phyloP scores from a whole-genome alignment of 2,329 filamentous ascomycete species.

The Fusarium gaditjirri region DNA sequence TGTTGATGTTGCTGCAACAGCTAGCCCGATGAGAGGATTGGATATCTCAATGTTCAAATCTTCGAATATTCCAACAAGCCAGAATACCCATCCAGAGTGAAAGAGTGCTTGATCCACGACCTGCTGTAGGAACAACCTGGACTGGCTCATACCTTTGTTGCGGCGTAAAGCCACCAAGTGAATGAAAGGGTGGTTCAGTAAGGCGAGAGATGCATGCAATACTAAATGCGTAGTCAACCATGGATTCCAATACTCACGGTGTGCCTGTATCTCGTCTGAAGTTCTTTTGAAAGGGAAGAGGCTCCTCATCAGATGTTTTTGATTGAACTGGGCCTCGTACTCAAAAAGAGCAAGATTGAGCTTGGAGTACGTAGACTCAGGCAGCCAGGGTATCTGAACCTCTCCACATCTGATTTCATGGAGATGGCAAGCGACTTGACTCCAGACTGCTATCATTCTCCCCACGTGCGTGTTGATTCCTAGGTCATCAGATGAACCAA shows the following conservation, averaged over 20 bases:
- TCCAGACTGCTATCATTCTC: background rate
- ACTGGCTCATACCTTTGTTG: background rate
- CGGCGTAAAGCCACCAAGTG: slow-evolving; percentile 8
- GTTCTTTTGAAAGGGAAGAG: slow-evolving; percentile 4
- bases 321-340: slow-evolving; percentile 14
- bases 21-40: background rate
- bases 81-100: slow-evolving; percentile 18
- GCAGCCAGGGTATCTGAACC: slow-evolving; percentile 5
- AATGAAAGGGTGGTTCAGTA: slow-evolving; percentile 8
- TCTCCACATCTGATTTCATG: slow-evolving; percentile 1
- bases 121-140: slow-evolving; percentile 6
- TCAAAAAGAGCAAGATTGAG: slow-evolving; percentile 11
- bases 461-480: slow-evolving; percentile 5
- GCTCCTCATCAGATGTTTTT: slow-evolving; percentile 13
- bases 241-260: slow-evolving; percentile 7
- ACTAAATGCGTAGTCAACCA: slow-evolving; percentile 13
- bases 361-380: slow-evolving; percentile 8
- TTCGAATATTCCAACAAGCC: slow-evolving; percentile 16
- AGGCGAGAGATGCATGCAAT: slow-evolving; percentile 10
- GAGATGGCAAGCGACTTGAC: slow-evolving; percentile 1
- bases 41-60: background rate
- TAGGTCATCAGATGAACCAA: background rate
- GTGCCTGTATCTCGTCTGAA: background rate
- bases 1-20: slow-evolving; percentile 12
- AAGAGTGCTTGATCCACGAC: slow-evolving; percentile 12